phyloP scores from a whole-genome alignment of 1,284 basidiomycete species.

The Singerocomus inundabilis region DNA sequence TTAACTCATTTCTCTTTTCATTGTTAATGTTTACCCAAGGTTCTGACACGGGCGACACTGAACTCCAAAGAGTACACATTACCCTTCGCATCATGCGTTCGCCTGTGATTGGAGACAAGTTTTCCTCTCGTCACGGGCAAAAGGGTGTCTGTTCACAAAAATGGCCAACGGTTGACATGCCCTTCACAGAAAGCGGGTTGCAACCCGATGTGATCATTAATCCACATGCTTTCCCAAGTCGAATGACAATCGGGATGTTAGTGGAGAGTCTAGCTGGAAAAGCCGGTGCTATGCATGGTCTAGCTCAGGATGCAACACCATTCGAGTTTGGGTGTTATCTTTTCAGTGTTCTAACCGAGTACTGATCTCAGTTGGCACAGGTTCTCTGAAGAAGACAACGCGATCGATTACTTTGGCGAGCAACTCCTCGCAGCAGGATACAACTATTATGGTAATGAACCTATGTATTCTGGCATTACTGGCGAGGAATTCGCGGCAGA shows the following conservation, averaged over 20 bases:
- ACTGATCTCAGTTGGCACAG: slow-evolving; percentile 41
- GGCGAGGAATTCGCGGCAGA: slow-evolving; percentile 98
- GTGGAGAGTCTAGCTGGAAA: slow-evolving; percentile 99
- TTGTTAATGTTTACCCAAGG: slow-evolving; percentile 44
- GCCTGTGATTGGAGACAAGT: slow-evolving; percentile 99
- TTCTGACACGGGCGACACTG: slow-evolving; percentile 81
- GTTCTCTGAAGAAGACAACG: slow-evolving; percentile 95
- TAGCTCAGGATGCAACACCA: slow-evolving; percentile 97
- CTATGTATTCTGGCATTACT: slow-evolving; percentile 99
- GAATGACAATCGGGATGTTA: slow-evolving; percentile 99
- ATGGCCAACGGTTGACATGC: slow-evolving; percentile 98
- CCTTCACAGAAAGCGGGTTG: slow-evolving; percentile 98
- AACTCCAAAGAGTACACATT: slow-evolving; percentile 92
- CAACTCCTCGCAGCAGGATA: slow-evolving; percentile 94
- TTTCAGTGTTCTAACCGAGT: not conserved
- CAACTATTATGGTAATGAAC: slow-evolving; percentile 99
- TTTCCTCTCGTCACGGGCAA: slow-evolving; percentile 98
- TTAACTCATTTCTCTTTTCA: not conserved
- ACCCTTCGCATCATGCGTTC: slow-evolving; percentile 92
- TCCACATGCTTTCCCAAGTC: slow-evolving; percentile 98
- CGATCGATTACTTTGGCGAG: slow-evolving; percentile 95
- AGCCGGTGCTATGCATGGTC: slow-evolving; percentile 96
- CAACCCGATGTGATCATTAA: slow-evolving; percentile 99
- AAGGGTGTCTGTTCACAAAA: slow-evolving; percentile 99
- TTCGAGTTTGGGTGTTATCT: slow-evolving; percentile 69